Base-by-base conservation (phyloP, 2,329 filamentous ascomycete species). In the Trichoderma atroviride region DNA sequence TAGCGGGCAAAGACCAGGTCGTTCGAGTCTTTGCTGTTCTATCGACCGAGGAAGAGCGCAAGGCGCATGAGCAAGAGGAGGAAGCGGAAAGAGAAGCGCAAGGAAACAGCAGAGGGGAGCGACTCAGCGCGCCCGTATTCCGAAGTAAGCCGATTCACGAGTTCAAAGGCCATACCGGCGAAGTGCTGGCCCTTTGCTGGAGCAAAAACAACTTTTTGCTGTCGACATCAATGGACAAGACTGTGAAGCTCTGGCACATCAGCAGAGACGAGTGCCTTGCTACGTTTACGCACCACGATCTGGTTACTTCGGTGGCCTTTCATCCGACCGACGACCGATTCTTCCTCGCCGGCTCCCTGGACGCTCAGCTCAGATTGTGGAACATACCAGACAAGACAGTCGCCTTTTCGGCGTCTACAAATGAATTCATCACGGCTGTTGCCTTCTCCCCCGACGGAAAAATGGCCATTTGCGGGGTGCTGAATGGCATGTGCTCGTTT, bases 121-220 rank as follows among this genome's bases (percentile, higher is more conserved):
- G 88, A 72, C 83, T 98, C 58, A 96, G 92, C 74, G 95, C 96
- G 1, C 95, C 95, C 2, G 95, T 99, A 0, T 98, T 99, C 77
- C 89, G 89, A 72, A 88, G 88, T 61, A 91, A 92, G 75, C 92
- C 94, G 0, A 79, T 92, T 11, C 87, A 90, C 68, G 92, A 97
- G 76, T 97, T 96, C 73, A 82, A 87, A 66, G 94, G 94, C 5
- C 96, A 99, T 77, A 91, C 88, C 0, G 90, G 91, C 19, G 94
- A 96, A 74, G 89, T 99, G 6, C 82, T 99, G 72, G 95, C 97
- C 77, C 79, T 99, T 70, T 97, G 93, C 78, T 99, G 96, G 96
- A 98, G 95, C 83, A 99, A 98, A 85, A 99, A 99, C 80, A 97
- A 97, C 78, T 99, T 99, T 74, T 81, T 99, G 33, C 84, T 99